Conservation (phyloP, 2,329 filamentous ascomycete species). For the Phyllosticta paracitricarpa region DNA sequence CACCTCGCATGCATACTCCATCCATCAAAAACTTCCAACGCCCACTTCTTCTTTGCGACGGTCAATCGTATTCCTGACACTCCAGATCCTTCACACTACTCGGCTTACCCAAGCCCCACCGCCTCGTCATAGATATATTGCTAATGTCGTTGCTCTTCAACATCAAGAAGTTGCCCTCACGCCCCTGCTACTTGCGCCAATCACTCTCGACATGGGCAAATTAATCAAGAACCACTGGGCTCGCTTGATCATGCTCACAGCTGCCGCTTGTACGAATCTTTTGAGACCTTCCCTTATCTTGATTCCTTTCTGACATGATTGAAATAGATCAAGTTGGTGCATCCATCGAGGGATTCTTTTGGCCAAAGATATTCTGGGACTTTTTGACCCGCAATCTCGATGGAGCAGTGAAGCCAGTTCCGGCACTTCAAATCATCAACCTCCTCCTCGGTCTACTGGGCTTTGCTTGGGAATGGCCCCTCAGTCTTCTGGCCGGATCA, state of each 20-base stretch:
- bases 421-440: conserved; percentile 82
- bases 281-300: not conserved
- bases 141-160: not conserved
- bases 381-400: conserved; percentile 88
- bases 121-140: not conserved
- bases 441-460: conserved; percentile 68
- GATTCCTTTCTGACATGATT: conserved; percentile 7
- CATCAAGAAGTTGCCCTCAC: not conserved
- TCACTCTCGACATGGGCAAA: conserved; percentile 63
- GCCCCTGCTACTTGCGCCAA: not conserved
- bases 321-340: conserved; percentile 72
- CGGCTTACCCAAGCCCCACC: not conserved
- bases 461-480: conserved; percentile 84
- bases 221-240: conserved; percentile 99
- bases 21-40: not conserved
- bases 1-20: not conserved
- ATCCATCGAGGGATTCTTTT: conserved; percentile 83
- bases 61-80: not conserved
- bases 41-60: not conserved
- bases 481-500: conserved; percentile 61
- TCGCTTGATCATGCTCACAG: conserved; percentile 81
- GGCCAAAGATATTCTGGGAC: conserved; percentile 98
- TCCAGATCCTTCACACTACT: not conserved
- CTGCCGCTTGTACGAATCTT: conserved; percentile 56
- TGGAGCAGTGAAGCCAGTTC: conserved; percentile 73